Base-by-base conservation (phyloP, 1,139 yeast genomes). In the Geotrichum australiense region DNA sequence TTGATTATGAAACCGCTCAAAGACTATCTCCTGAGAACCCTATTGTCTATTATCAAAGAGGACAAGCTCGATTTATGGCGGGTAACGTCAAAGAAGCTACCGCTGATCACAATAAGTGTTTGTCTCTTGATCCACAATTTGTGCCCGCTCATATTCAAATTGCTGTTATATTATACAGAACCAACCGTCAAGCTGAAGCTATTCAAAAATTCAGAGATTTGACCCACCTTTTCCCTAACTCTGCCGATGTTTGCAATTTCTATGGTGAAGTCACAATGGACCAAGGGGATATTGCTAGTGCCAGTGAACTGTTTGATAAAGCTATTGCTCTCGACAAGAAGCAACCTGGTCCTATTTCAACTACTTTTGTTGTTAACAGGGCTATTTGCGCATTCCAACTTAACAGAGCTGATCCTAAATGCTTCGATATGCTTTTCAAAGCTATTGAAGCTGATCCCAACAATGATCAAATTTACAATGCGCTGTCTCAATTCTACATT, bases 221-320 rank as follows among this genome's bases (percentile, higher is more conserved):
- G 36, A 77, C 78, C 58, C 70, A 73, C 62, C 74, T 72, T 60
- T 86, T 85, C 76, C 93, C 96, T 53, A 76, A 91, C 26, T 74
- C 82, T 41, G 86, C 96, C 42, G 96, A 86, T 64, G 84, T 87
- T 54, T 94, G 93, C 66, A 87, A 87, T 69, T 93, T 87, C 65
- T 86, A 80, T 59, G 98, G 97, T 59, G 98, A 91, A 68, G 80
- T 91, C 42, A 72, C 89, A 58, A 79, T 87, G 50, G 97, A 89
- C 61, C 75, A 76, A 56, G 82, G 83, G 55, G 84, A 83, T 53
- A 67, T 75, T 46, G 73, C 66, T 33, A 80, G 74, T 50, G 96
- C 98, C 47, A 66, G 77, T 47, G 78, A 78, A 61, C 93, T 86
- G 69, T 89, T 87, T 62, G 96, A 89, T 53, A 74, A 76, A 56